Conservation (phyloP, 75 land plant genomes). For the Cunninghamia lanceolata region DNA sequence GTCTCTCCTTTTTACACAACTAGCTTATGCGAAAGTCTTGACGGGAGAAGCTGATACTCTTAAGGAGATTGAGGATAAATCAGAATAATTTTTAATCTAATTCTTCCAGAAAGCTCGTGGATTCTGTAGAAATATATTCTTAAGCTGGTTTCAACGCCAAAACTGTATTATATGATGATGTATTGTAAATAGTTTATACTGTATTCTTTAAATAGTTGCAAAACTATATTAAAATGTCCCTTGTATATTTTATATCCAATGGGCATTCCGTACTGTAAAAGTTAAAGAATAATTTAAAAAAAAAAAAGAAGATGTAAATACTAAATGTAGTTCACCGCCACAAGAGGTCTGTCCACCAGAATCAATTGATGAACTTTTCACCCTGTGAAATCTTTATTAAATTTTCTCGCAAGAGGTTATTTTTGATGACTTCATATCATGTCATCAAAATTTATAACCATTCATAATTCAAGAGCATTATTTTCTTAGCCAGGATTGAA, state of each 20-base stretch:
- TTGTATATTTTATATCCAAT: background rate
- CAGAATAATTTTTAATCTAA: background rate
- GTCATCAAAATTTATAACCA: background rate
- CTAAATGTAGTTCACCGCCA: background rate
- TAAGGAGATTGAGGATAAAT: conserved; percentile 16
- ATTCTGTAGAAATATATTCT: background rate
- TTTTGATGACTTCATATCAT: background rate
- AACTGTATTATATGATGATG: background rate
- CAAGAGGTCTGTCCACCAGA: background rate
- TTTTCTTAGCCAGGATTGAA: background rate
- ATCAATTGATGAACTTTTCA: background rate
- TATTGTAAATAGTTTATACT: background rate
- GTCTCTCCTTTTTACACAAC: conserved; percentile 38
- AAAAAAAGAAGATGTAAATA: background rate
- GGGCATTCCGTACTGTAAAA: background rate
- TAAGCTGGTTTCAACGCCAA: background rate
- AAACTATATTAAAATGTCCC: background rate
- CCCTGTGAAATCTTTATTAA: background rate
- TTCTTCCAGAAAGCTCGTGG: background rate
- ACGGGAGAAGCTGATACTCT: conserved; percentile 22
- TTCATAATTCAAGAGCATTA: background rate
- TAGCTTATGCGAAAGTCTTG: conserved; percentile 45
- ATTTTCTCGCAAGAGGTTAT: background rate
- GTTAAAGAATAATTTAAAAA: background rate
- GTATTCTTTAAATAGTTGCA: background rate